These are phyloP conservation scores for Conticribra guillardii DNA, from an alignment of 108 stramenopile species.

Conservation along the genomic window DNA sequence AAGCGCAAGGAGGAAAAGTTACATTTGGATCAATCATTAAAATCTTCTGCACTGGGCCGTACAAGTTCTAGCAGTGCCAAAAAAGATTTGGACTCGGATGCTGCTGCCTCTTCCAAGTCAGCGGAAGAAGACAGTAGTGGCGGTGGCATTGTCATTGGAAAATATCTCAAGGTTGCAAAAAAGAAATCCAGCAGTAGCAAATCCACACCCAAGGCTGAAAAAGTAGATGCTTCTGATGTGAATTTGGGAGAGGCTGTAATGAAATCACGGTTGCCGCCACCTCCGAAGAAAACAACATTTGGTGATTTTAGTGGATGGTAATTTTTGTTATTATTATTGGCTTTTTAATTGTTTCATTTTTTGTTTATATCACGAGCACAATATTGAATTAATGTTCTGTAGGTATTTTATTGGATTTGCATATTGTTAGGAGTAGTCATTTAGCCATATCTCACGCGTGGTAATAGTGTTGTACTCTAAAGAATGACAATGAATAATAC, in stretches of 20 bases:
- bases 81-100: not conserved
- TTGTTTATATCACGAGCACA: not conserved
- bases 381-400: no score
- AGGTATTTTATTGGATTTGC: no score
- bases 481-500: no score
- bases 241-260: constrained; percentile 11
- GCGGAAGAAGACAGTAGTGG: not conserved
- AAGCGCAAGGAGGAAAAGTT: constrained; percentile 42
- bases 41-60: constrained; percentile 16
- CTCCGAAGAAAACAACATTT: constrained; percentile 68
- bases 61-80: not conserved
- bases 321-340: not conserved
- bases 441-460: no score
- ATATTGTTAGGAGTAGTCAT: no score
- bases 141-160: constrained; percentile 39
- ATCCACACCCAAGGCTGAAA: constrained; percentile 10
- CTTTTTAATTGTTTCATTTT: constrained; percentile 1
- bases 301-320: constrained; percentile 85
- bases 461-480: no score
- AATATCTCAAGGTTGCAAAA: constrained; percentile 42
- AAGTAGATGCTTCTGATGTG: not conserved
- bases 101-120: not conserved
- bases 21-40: constrained; percentile 14
- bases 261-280: constrained; percentile 49
- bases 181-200: constrained; percentile 15